Percentiles rank a stretch among this genome's conserved stretches.
These are phyloP conservation scores for Tephrocybe sp. DNA, from an alignment of 768 basidiomycete genomes.

Conservation along the genomic window DNA sequence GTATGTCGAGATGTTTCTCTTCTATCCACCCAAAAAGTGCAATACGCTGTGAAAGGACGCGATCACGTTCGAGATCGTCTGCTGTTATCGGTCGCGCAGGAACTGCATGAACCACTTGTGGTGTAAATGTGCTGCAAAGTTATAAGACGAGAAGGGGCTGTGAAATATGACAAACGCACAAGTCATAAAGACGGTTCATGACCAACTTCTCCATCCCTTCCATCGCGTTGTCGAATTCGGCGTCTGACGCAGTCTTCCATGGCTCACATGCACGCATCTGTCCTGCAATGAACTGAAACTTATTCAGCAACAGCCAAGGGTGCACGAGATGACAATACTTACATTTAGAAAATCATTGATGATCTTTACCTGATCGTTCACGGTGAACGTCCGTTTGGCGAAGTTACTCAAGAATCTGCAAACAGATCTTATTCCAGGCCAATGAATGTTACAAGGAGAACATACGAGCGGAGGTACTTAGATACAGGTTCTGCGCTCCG, in stretches of 20 bases:
- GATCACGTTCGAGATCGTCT: conserved; percentile 96
- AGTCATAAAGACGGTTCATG: conserved; percentile 96
- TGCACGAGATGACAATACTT: conserved; percentile 23
- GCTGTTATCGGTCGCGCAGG: conserved; percentile 80
- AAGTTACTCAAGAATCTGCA: conserved; percentile 91
- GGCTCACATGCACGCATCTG: conserved; percentile 85
- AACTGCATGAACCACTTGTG: conserved; percentile 63
- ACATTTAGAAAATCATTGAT: conserved; percentile 93
- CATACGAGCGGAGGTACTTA: conserved; percentile 93
- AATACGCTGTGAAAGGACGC: conserved; percentile 86
- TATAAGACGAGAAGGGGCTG: neutral
- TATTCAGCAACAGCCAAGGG: conserved; percentile 8
- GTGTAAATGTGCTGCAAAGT: conserved; percentile 80
- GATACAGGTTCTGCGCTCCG: conserved; percentile 89
- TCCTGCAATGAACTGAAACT: conserved; percentile 74
- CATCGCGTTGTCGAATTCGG: conserved; percentile 93
- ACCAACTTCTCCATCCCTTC: conserved; percentile 99
- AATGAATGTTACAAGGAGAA: conserved; percentile 16
- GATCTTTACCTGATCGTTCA: conserved; percentile 91
- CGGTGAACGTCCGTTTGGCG: conserved; percentile 85
- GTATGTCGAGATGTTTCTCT: conserved; percentile 88
- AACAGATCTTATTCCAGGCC: neutral
- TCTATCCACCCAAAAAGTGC: conserved; percentile 88
- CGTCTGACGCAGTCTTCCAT: conserved; percentile 75
- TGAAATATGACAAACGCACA: conserved; percentile 49